Evolutionary conservation across 768 basidiomycete genomes (phyloP), one percentile per base, ranked within the genome.

Genomic region (Candolleomyces eurysporus): DNA sequence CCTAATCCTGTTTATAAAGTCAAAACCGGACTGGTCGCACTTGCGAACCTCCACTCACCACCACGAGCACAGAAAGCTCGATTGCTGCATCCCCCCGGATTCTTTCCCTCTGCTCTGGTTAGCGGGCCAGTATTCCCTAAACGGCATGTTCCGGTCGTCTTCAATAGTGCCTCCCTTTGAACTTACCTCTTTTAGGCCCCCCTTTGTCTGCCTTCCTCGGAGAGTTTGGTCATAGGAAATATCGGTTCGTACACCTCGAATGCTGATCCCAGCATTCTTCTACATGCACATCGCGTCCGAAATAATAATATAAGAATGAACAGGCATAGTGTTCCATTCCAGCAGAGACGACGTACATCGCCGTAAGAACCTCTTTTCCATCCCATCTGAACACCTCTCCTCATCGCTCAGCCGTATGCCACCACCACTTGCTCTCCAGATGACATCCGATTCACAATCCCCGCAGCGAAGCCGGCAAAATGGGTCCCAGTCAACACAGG

Each of bases 161-260:
- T 68, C 69, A 72, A 63, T 66, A 66, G 60, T 58, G 68, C 72
- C 68, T 68, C 65, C 72, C 78, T 79, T 82, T 81, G 68, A 80
- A 78, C 77, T 71, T 82, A 75, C 80, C 80, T 73, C 74, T 79
- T 81, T 70, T 76, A 78, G 81, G 73, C 66, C 69, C 70, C 73
- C 79, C 78, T 78, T 82, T 82, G 79, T 81, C 74, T 74, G 65
- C 65, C 10, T 61, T 66, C 67, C 66, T 66, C 63, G 67, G 69
- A 67, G 73, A 74, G 75, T 19, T 56, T 71, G 68, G 69, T 66
- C 70, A 68, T 69, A 70, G 66, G 68, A 68, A 69, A 69, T 69
- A 69, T 67, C 69, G 64, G 73, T 76, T 67, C 71, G 73, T 75
- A 70, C 72, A 75, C 70, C 68, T 69, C 70, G 67, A 64, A 64